These are phyloP conservation scores for Fusarium miscanthi DNA, from an alignment of 2,329 filamentous ascomycete species.

Conservation along the genomic window DNA sequence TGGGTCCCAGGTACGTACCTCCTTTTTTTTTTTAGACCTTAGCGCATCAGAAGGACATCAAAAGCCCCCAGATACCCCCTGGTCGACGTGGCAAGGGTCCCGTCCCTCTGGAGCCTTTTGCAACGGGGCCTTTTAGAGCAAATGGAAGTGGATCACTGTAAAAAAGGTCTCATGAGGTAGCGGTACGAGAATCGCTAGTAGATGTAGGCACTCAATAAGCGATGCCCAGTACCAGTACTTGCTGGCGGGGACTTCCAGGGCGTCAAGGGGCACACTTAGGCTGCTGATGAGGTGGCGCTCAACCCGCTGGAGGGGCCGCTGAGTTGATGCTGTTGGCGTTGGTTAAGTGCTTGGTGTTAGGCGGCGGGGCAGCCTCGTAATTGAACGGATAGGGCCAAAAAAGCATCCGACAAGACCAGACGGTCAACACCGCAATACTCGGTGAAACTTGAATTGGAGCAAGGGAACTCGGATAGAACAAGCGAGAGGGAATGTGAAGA, in stretches of 20 bases:
- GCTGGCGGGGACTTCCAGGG: constrained; percentile 14
- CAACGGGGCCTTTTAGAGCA: constrained; percentile 19
- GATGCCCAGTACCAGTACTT: constrained; percentile 26
- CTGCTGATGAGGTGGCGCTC: constrained; percentile 34
- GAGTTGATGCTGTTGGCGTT: constrained; percentile 20
- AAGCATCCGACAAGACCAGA: constrained; percentile 5
- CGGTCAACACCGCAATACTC: constrained; percentile 26
- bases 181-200: constrained; percentile 12
- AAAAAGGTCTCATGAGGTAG: constrained; percentile 28
- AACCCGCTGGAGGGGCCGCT: constrained; percentile 34
- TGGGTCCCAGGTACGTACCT: constrained; percentile 18
- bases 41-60: constrained; percentile 23
- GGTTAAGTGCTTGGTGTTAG: constrained; percentile 23
- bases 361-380: constrained; percentile 40
- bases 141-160: constrained; percentile 13
- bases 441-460: constrained; percentile 22
- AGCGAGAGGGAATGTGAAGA: neutral
- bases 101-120: constrained; percentile 30
- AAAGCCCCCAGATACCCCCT: constrained; percentile 27
- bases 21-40: constrained; percentile 20
- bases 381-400: constrained; percentile 6
- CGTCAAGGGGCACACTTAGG: constrained; percentile 19
- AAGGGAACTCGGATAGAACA: constrained; percentile 8
- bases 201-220: neutral
- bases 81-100: constrained; percentile 38